These are phyloP conservation scores for Biscogniauxia mediterranea DNA, from an alignment of 2,329 filamentous ascomycete genomes.

Conservation along the genomic window DNA sequence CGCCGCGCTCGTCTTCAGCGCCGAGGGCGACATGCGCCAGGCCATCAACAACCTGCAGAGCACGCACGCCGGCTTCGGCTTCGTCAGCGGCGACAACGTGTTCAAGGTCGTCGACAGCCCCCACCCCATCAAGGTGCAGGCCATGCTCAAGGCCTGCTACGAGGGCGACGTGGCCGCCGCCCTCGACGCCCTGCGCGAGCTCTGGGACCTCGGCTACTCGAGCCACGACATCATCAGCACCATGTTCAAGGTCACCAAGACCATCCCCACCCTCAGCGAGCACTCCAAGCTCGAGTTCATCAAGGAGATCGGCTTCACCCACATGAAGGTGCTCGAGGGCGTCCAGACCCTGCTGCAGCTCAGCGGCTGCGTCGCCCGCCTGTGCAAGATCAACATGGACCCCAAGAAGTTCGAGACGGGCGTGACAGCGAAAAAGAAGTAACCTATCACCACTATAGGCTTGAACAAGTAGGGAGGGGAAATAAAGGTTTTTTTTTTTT, in stretches of 20 bases:
- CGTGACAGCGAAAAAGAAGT: constrained; percentile 29
- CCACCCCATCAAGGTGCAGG: constrained; percentile 97
- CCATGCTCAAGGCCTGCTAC: constrained; percentile 96
- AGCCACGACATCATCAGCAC: constrained; percentile 98
- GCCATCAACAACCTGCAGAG: constrained; percentile 98
- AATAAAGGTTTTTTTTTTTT: background rate
- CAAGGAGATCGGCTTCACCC: constrained; percentile 97
- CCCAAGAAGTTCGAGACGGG: constrained; percentile 67
- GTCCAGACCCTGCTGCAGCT: constrained; percentile 93
- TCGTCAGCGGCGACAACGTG: constrained; percentile 96
- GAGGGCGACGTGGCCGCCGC: constrained; percentile 88
- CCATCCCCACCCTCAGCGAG: constrained; percentile 86
- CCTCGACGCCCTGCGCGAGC: constrained; percentile 79
- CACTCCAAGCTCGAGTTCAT: constrained; percentile 97
- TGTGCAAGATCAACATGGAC: constrained; percentile 97
- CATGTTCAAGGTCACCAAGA: constrained; percentile 99
- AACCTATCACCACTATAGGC: too few relatives aligned
- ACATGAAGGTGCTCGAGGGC: constrained; percentile 98
- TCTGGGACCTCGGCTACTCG: constrained; percentile 96
- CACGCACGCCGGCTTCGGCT: constrained; percentile 88
- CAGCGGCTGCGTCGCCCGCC: constrained; percentile 84
- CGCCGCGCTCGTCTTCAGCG: constrained; percentile 93
- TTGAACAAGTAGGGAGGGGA: constrained; percentile 3
- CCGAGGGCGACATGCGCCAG: constrained; percentile 97
- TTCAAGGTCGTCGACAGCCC: constrained; percentile 97